Conservation (phyloP, 441 rosid genomes). For the Theobroma grandiflorum region DNA sequence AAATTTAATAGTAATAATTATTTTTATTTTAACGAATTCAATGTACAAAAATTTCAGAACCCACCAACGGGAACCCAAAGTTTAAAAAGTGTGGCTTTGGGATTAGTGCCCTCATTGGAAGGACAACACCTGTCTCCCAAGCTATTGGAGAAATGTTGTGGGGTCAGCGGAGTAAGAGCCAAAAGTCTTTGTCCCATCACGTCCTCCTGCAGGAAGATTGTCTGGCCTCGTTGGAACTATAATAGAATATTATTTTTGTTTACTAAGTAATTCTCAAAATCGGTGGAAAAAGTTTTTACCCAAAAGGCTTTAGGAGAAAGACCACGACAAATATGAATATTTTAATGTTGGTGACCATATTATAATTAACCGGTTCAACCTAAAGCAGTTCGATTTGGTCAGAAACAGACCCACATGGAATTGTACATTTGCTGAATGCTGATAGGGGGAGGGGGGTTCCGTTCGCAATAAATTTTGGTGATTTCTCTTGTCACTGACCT, state of each 20-base stretch:
- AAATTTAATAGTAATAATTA: too few species aligned
- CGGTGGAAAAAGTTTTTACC: not conserved
- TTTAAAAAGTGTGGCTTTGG: not conserved
- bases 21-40: too few species aligned
- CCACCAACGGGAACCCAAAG: not conserved
- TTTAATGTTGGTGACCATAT: not conserved
- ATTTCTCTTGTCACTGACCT: not conserved
- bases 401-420: not conserved
- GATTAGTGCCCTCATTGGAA: not conserved
- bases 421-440: not conserved
- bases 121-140: not conserved
- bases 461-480: not conserved
- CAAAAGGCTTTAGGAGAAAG: not conserved
- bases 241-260: not conserved
- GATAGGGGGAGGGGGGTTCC: too few species aligned
- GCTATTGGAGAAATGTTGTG: not conserved
- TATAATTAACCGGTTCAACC: not conserved
- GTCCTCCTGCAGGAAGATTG: not conserved
- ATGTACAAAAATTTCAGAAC: too few species aligned
- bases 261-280: not conserved
- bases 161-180: not conserved
- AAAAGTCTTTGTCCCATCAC: not conserved
- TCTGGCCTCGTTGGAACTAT: not conserved
- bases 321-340: not conserved
- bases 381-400: not conserved